Base-by-base conservation (phyloP, 768 basidiomycete species). In the Collybia mongolica region DNA sequence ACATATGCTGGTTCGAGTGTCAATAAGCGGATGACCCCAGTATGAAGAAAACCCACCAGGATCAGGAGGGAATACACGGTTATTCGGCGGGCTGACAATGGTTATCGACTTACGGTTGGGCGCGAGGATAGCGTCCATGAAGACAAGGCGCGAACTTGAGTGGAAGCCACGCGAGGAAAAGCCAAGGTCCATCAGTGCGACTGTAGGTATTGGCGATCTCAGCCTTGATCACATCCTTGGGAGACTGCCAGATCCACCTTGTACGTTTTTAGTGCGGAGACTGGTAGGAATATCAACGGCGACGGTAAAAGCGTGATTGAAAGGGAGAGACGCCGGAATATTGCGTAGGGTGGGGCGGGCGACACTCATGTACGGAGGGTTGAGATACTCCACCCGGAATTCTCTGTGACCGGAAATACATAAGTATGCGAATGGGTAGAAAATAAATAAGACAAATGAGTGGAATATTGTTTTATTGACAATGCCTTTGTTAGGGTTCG, bases 361-460 rank as follows among this genome's bases (percentile, higher is more conserved):
- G 28, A 64, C 56, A 18, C 62, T 64, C 69, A 75, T 71, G 59
- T 69, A 75, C 2, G 75, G 73, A 5, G 73, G 74, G 35, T 69
- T 70, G 17, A 71, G 60, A 49, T 70, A 72, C 57, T 76, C 73
- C 14, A 71, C 63, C 2, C 73, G 72, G 61, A 72, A 76, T 64
- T 75, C 73, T 12, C 41, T 53, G 1, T 7, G 24, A 4, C 24
- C 4, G 7, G 7, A 7, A 26, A 26, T 7, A 26, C 3, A 26
- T 26, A 7, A 26, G 24, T 7, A 4, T 26, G 24, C 24, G 24
- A 26, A 26, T 4, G 4, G 24, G 24, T 4, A 7, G 24, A 26
- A 7, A 7, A 7, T 26, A 26, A 7, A 7, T 26, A 7, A 7
- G 24, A 26, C 24, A 26, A 26, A 26, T 7, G 24, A 26, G 24